Evolutionary conservation across 495 filamentous ascomycete species (phyloP), one percentile per base, ranked within the genome.

Genomic region (Sphaerosporella brunnea): DNA sequence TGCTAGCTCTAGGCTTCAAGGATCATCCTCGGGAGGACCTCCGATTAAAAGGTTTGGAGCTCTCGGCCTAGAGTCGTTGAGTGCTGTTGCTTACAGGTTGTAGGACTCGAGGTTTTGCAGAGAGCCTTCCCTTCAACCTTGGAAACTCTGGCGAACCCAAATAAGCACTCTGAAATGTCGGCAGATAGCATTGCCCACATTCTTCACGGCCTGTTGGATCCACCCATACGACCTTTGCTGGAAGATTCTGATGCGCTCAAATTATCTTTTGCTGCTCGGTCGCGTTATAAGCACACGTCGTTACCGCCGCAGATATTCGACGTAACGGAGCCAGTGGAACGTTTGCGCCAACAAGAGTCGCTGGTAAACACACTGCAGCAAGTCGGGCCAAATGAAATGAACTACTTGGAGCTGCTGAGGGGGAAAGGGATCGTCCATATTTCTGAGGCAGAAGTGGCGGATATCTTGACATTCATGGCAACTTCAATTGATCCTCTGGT

Each of bases 1-100:
- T 88, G n/a, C 69, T 99, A 36, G 84, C 85, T 21, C 67, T 93
- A 38, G 84, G 88, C 2, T 92, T 92, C 59, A 90, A 87, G 63
- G 74, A 77, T 26, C 79, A 76, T 5, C 71, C 73, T 47, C 84
- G 80, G 55, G 64, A 73, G 39, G 87, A 94, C 63, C 67, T 96
- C 42, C 80, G 83, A 54, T 79, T 75, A 13, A 95, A 95, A 75
- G 88, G 90, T 94, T 65, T 58, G 62, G 3, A 34, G 18, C 8
- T 46, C 23, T 9, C 19, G 19, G 18, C 9, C 21, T 2, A 23
- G 2, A 24, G 23, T 44, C 23, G 28, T 32, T 13, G 13, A 10
- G 37, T 15, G 2, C 10, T 40, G 18, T 20, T 20, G 20, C 41
- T 44, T 11, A 44, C 18, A n/a, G 15, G 21, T 10, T 41, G 50